These are phyloP conservation scores for Evernia prunastri DNA, from an alignment of 495 filamentous ascomycete genomes.

Conservation along the genomic window DNA sequence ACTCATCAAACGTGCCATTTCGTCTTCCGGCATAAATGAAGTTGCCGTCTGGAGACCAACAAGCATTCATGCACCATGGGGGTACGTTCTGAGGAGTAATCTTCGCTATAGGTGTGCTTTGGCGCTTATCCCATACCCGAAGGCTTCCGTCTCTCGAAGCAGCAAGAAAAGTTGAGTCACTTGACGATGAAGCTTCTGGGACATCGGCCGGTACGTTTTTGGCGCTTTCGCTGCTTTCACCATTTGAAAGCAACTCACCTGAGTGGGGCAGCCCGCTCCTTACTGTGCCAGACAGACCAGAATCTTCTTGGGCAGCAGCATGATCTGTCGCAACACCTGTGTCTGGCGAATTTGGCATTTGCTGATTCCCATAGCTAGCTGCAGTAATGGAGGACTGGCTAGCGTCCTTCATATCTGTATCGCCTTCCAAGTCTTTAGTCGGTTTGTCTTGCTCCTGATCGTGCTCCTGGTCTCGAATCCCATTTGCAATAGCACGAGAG, in stretches of 20 bases:
- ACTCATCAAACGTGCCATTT: conserved; percentile 95
- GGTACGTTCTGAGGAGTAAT: conserved; percentile 70
- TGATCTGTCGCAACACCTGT: neutral
- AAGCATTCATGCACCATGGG: conserved; percentile 97
- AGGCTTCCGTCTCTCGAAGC: conserved; percentile 84
- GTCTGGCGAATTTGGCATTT: neutral
- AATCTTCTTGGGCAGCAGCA: conserved; percentile 6
- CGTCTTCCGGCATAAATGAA: conserved; percentile 88
- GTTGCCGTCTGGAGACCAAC: conserved; percentile 94
- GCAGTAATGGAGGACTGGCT: conserved; percentile 22
- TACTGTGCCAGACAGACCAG: conserved; percentile 18
- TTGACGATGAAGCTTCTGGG: conserved; percentile 32
- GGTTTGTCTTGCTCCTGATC: conserved; percentile 17
- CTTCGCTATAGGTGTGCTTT: conserved; percentile 67
- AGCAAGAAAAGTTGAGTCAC: conserved; percentile 73
- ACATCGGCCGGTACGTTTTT: neutral
- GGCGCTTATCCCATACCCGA: conserved; percentile 83
- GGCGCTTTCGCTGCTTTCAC: neutral
- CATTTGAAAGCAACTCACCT: conserved; percentile 34
- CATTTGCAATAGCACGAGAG: conserved; percentile 67
- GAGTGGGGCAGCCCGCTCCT: conserved; percentile 49
- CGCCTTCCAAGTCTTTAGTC: conserved; percentile 24
- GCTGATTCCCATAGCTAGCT: conserved; percentile 6
- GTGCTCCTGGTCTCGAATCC: conserved; percentile 44
- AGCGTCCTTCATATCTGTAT: conserved; percentile 31